Percentiles rank a stretch among this genome's conserved stretches.
These are phyloP conservation scores for Ogataea philodendri DNA, from an alignment of 805 yeast species.

Conservation along the genomic window DNA sequence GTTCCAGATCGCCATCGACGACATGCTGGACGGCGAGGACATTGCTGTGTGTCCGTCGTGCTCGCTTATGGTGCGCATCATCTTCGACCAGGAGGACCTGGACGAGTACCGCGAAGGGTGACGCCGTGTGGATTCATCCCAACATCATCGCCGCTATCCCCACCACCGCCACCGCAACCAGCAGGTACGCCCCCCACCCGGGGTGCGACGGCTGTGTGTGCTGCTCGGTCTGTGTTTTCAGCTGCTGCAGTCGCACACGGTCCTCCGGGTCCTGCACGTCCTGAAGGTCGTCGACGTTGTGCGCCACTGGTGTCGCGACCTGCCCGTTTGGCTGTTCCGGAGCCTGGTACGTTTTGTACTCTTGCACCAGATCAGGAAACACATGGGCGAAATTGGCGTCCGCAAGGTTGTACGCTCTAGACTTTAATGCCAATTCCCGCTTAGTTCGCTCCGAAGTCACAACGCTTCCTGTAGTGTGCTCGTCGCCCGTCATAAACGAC, in stretches of 20 bases:
- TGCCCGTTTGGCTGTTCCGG: constrained; percentile 1
- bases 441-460: constrained; percentile 59
- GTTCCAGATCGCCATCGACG: constrained; percentile 83
- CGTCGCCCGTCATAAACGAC: constrained; percentile 90
- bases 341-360: constrained; percentile 32
- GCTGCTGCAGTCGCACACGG: constrained; percentile 48
- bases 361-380: constrained; percentile 65
- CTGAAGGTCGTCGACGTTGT: constrained; percentile 2
- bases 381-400: constrained; percentile 56
- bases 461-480: constrained; percentile 81
- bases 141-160: constrained; percentile 17
- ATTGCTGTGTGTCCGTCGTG: constrained; percentile 97
- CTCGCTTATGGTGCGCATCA: constrained; percentile 87
- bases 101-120: constrained; percentile 46
- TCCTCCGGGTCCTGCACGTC: constrained; percentile 59
- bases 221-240: constrained; percentile 8
- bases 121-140: constrained; percentile 24
- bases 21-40: constrained; percentile 85
- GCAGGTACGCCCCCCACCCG: constrained; percentile 9
- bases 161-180: constrained; percentile 19
- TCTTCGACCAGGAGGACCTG: constrained; percentile 69
- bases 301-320: constrained; percentile 24
- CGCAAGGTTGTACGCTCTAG: constrained; percentile 57
- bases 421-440: constrained; percentile 53
- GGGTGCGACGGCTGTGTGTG: constrained; percentile 4